Evolutionary conservation across 345 rosid species (phyloP), one percentile per base, ranked within the genome.

Genomic region (Lepidium aucheri): DNA sequence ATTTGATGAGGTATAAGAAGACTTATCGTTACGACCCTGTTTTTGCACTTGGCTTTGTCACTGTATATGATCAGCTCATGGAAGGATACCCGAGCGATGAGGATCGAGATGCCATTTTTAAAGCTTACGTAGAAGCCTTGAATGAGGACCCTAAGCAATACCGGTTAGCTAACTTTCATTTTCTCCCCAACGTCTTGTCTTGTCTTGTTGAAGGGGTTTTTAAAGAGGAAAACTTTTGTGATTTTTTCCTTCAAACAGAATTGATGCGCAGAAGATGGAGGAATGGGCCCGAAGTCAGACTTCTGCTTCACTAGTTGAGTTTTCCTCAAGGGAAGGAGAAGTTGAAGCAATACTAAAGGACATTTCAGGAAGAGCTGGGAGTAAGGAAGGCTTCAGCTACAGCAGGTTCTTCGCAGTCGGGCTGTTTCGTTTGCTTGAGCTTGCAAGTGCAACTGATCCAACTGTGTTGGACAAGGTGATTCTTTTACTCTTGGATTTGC

Each of bases 391-490:
- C 38, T 94, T 94, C 77, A 86, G 92, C 81, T 94, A 94, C 77
- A 90, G 99, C 71, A 92, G 99, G 69, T 90, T 94, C 91, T 90
- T 94, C 73, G 99, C 97, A 10, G 81, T 94, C 58, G 99, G 99
- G 16, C 78, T 94, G 38, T 90, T 94, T 70, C 97, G 99, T 71
- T 85, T 94, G 78, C 96, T 94, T 42, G 99, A 94, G 84, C 86
- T 94, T 63, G 86, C 96, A 24, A 78, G 71, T 77, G 89, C 97
- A 58, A 85, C 92, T 61, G 97, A 94, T 62, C 99, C 99, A 3
- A 76, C 86, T 8, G 80, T 88, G 24, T 65, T 94, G 42, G 95
- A 94, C 64, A 90, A 90, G 96, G 99, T 90, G 34, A 46, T 70
- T 11, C 55, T 33, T 12, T 58, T 39, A 6, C 3, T 41, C 53